Base-by-base conservation (phyloP, 2,329 filamentous ascomycete species). In the Claviceps spartinae region DNA sequence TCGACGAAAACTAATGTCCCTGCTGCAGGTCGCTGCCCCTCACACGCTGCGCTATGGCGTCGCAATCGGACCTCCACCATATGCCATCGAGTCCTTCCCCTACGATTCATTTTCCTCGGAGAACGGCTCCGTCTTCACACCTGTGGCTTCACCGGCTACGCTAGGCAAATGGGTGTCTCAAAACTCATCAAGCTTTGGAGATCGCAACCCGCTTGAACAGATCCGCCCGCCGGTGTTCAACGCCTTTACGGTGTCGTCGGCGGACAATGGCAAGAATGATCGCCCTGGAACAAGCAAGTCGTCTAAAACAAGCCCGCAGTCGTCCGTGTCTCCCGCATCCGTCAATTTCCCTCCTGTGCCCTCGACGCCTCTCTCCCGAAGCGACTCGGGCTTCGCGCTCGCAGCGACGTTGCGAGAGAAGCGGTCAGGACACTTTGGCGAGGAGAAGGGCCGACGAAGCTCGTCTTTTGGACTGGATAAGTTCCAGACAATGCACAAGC, bases 61-160 rank as follows among this genome's bases (percentile, higher is more conserved):
- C 2, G 75, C 85, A 2, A 79, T 83, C n/a, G 93, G 91, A 0
- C 89, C 93, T 20, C 93, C 93, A 37, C 84, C 88, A 4, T 97
- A 97, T 66, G 90, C 89, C 3, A 81, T 95, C 52, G 93, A 98
- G 67, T 86, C 90, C 0, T 98, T 87, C 63, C 93, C 93, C 0
- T 87, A 86, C 62, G 88, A 97, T 65, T 79, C 86, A 2, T 96
- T 95, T 64, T 86, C 88, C 20, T 89, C 86, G 0, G 93, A 98
- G 67, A 90, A 88, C 57, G 77, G 84, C 36, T 77, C 84, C 1
- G 75, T 95, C 3, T 96, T 95, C 67, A 85, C 82, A 42, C 76
- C 86, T 20, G 80, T 77, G 57, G 77, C 90, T 1, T 71, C 79
- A 5, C 76, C 81, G 8, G 86, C 85, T 50, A 85, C 83, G 0